These are phyloP conservation scores for Immersiporthe knoxdaviesiana DNA, from an alignment of 2,329 filamentous ascomycete species.

Conservation along the genomic window DNA sequence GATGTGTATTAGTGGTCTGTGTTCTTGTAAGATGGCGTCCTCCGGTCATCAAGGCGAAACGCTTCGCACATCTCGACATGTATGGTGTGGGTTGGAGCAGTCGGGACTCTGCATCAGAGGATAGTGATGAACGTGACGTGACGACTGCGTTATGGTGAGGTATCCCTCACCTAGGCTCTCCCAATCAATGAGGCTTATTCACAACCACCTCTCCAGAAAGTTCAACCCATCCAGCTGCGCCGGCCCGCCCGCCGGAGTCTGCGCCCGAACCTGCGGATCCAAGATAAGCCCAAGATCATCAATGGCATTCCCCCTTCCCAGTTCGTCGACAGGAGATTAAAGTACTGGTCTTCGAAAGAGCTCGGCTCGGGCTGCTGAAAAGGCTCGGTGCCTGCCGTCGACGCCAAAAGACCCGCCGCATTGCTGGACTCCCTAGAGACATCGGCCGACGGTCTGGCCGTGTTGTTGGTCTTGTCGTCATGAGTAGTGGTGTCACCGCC, in stretches of 20 bases:
- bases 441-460: constrained; percentile 3
- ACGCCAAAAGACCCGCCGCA: constrained; percentile 3
- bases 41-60: background rate
- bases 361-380: constrained; percentile 31
- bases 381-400: background rate
- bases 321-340: constrained; percentile 39
- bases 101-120: background rate
- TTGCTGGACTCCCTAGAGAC: constrained; percentile 20
- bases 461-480: constrained; percentile 2
- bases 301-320: constrained; percentile 43
- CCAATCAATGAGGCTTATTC: background rate
- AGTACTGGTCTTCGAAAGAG: constrained; percentile 42
- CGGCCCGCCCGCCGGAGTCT: constrained; percentile 34
- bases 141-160: background rate
- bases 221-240: constrained; percentile 38
- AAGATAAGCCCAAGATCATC: constrained; percentile 41
- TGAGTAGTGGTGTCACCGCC: constrained; percentile 31
- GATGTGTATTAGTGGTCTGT: no score
- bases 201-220: constrained; percentile 38
- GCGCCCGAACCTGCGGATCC: constrained; percentile 31
- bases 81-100: background rate
- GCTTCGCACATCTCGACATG: background rate
- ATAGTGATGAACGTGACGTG: background rate
- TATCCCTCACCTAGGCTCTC: no score
- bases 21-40: background rate